Percentiles rank a stretch among this genome's conserved stretches.
These are phyloP conservation scores for Huntiella decipiens DNA, from an alignment of 2,329 filamentous ascomycete species.

Conservation along the genomic window DNA sequence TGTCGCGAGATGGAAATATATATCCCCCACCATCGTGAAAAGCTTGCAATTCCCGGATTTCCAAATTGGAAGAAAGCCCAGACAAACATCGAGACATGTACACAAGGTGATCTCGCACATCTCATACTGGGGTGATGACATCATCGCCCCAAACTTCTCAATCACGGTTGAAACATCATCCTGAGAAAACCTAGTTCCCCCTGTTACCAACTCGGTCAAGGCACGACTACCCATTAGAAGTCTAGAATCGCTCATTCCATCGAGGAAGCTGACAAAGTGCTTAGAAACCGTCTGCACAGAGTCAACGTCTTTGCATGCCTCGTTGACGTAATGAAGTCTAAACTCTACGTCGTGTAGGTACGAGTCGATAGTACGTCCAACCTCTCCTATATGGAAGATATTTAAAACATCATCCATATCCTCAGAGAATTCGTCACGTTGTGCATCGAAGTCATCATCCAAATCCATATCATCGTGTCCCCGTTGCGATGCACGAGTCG, in stretches of 20 bases:
- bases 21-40: slow-evolving; percentile 46
- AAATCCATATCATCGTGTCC: slow-evolving; percentile 44
- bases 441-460: slow-evolving; percentile 44
- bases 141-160: slow-evolving; percentile 30
- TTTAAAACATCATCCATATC: not conserved
- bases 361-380: slow-evolving; percentile 1
- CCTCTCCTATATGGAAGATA: not conserved
- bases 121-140: slow-evolving; percentile 40
- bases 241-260: slow-evolving; percentile 31
- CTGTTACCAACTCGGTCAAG: slow-evolving; percentile 32
- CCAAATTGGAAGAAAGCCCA: slow-evolving; percentile 46
- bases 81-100: slow-evolving; percentile 48
- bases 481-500: slow-evolving; percentile 18
- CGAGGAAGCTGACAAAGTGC: slow-evolving; percentile 25
- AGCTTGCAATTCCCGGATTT: slow-evolving; percentile 38
- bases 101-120: slow-evolving; percentile 56
- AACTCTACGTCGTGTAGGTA: slow-evolving; percentile 4
- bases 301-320: not conserved
- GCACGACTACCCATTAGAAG: slow-evolving; percentile 32
- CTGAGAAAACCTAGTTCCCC: slow-evolving; percentile 30
- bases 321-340: slow-evolving; percentile 1
- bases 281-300: not conserved
- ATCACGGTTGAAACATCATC: slow-evolving; percentile 30
- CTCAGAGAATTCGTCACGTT: slow-evolving; percentile 18
- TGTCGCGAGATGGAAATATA: slow-evolving; percentile 63